Percentiles rank a stretch among this genome's conserved stretches.
Evolutionary conservation across 2,329 filamentous ascomycete species (phyloP).

Genomic region (Paraphaeosphaeria sporulosa): DNA sequence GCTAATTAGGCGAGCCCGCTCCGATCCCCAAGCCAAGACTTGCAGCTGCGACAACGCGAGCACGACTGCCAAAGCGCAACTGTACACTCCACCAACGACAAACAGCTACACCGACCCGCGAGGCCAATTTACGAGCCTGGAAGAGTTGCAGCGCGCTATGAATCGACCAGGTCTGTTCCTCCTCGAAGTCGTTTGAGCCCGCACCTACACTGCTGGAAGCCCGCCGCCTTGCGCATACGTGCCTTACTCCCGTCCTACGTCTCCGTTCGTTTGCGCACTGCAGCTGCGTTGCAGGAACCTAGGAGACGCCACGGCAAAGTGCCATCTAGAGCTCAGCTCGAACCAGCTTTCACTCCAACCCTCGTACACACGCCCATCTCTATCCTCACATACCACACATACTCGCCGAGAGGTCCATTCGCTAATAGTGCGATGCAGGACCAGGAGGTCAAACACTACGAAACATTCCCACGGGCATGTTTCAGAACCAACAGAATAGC

Average conservation of each 20-base stretch:
- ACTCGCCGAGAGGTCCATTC: slow-evolving; percentile 14
- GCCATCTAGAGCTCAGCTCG: slow-evolving; percentile 5
- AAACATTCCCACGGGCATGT: slow-evolving; percentile 61
- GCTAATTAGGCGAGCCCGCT: slow-evolving; percentile 9
- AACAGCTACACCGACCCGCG: slow-evolving; percentile 9
- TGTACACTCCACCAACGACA: neutral
- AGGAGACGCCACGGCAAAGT: neutral
- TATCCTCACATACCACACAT: slow-evolving; percentile 1
- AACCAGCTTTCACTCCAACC: neutral
- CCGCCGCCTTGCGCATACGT: slow-evolving; percentile 17
- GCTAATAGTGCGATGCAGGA: slow-evolving; percentile 44
- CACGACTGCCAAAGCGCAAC: slow-evolving; percentile 9
- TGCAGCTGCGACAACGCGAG: slow-evolving; percentile 11
- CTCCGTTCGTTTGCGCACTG: slow-evolving; percentile 8
- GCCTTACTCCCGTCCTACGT: slow-evolving; percentile 2
- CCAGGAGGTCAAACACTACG: slow-evolving; percentile 60
- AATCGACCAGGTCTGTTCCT: slow-evolving; percentile 58
- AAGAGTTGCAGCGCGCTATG: slow-evolving; percentile 45
- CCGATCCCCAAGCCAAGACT: slow-evolving; percentile 7
- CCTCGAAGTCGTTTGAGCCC: slow-evolving; percentile 33
- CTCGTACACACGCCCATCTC: neutral
- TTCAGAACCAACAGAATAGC: slow-evolving; percentile 60
- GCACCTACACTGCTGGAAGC: slow-evolving; percentile 26
- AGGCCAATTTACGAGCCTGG: slow-evolving; percentile 21
- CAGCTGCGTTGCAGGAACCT: neutral